phyloP scores from a whole-genome alignment of 1,284 basidiomycete genomes.

The Hemileia vastatrix region DNA sequence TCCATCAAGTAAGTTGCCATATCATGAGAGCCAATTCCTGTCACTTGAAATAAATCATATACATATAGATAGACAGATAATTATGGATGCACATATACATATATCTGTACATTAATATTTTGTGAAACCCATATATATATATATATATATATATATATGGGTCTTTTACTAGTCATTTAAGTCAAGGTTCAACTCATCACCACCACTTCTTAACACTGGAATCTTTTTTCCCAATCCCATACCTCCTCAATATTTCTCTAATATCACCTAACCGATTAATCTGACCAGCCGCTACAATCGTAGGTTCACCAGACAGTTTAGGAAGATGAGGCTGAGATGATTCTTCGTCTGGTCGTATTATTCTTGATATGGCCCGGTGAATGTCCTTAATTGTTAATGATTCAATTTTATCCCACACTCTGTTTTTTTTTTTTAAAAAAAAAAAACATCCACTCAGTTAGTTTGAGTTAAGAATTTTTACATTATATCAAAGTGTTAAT shows the following conservation, averaged over 20 bases:
- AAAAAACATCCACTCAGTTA: neutral
- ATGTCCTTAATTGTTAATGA: conserved; percentile 17
- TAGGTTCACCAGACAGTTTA: conserved; percentile 21
- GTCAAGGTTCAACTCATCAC: no score
- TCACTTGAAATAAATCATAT: no score
- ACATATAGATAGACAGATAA: no score
- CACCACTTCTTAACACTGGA: no score
- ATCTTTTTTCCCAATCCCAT: conserved; percentile 20
- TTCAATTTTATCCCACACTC: conserved; percentile 20
- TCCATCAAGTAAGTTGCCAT: no score
- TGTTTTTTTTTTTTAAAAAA: neutral
- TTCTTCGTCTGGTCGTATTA: conserved; percentile 6
- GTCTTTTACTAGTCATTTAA: no score
- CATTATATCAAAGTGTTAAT: neutral
- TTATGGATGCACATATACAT: no score
- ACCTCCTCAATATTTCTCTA: conserved; percentile 2
- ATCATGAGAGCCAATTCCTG: no score
- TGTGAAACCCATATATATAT: no score
- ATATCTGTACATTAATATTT: no score
- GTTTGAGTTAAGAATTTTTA: neutral
- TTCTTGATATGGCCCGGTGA: conserved; percentile 14
- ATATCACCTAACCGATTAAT: conserved; percentile 16
- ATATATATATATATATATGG: no score
- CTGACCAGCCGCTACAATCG: conserved; percentile 13
- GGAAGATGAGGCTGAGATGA: neutral